Conservation (phyloP, 1,139 yeast genomes). For the Geotrichum histeridarum region DNA sequence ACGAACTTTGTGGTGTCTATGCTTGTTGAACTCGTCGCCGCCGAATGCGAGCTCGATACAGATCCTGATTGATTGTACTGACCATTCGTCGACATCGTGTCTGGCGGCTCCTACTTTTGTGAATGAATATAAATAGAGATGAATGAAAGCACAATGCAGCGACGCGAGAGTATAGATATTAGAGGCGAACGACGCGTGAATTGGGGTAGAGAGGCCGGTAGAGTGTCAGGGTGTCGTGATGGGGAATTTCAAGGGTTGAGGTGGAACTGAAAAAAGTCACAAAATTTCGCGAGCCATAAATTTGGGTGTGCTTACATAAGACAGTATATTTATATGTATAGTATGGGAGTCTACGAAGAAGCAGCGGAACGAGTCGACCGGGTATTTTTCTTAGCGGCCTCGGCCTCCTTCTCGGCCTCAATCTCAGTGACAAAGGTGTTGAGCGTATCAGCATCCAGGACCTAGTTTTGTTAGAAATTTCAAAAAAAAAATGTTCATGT, state of each 20-base stretch:
- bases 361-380: slow-evolving; percentile 17
- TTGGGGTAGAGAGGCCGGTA: neutral
- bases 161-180: too few relatives aligned
- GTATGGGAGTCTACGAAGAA: slow-evolving; percentile 6
- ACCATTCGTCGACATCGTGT: neutral
- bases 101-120: neutral
- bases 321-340: neutral
- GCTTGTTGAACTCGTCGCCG: neutral
- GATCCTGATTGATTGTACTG: neutral
- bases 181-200: neutral
- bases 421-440: slow-evolving; percentile 72
- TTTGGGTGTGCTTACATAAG: neutral
- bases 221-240: too few relatives aligned
- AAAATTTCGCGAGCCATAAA: neutral
- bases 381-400: slow-evolving; percentile 72
- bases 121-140: too few relatives aligned
- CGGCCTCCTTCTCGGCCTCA: slow-evolving; percentile 87
- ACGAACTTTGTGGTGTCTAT: slow-evolving; percentile 40
- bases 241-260: neutral
- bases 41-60: neutral
- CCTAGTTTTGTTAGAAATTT: slow-evolving; percentile 39
- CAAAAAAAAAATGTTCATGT: too few relatives aligned
- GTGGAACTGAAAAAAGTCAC: neutral
- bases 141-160: too few relatives aligned
- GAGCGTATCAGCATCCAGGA: slow-evolving; percentile 64